phyloP scores from a whole-genome alignment of 2,329 filamentous ascomycete species.

The Trichoderma afroharzianum region DNA sequence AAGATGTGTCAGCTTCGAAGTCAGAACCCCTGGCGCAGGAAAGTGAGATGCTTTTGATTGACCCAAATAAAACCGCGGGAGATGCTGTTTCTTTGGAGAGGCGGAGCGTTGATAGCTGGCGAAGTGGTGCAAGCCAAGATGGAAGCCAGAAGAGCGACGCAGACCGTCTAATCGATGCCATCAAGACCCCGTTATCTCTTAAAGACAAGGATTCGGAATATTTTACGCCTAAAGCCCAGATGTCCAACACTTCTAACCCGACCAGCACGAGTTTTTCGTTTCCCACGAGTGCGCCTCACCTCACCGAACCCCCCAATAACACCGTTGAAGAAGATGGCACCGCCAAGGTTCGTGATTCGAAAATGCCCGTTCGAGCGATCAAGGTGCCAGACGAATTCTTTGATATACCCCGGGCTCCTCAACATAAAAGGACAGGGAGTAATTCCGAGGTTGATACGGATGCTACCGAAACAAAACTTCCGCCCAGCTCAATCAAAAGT shows the following conservation, averaged over 20 bases:
- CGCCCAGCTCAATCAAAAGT: constrained; percentile 25
- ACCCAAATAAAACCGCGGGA: constrained; percentile 38
- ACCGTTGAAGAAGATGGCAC: constrained; percentile 29
- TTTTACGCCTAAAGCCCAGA: constrained; percentile 22
- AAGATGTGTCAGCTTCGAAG: constrained; percentile 22
- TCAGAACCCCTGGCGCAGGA: constrained; percentile 32
- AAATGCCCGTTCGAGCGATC: constrained; percentile 44
- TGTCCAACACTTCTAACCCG: not conserved
- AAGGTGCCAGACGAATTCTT: constrained; percentile 47
- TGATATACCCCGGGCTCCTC: constrained; percentile 31
- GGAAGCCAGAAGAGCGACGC: constrained; percentile 60
- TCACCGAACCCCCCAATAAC: not conserved
- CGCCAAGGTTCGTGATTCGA: constrained; percentile 41
- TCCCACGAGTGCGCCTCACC: not conserved
- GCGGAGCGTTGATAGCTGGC: constrained; percentile 24
- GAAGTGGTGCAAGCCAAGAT: constrained; percentile 39
- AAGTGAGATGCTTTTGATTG: constrained; percentile 61
- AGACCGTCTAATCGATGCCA: constrained; percentile 68
- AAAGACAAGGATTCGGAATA: constrained; percentile 36
- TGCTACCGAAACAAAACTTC: constrained; percentile 11
- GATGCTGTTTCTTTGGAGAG: constrained; percentile 16
- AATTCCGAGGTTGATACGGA: constrained; percentile 38
- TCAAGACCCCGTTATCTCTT: constrained; percentile 55
- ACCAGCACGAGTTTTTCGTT: not conserved
- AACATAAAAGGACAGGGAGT: constrained; percentile 33